These are phyloP conservation scores for Mycogone perniciosa DNA, from an alignment of 2,329 filamentous ascomycete species.

Conservation along the genomic window DNA sequence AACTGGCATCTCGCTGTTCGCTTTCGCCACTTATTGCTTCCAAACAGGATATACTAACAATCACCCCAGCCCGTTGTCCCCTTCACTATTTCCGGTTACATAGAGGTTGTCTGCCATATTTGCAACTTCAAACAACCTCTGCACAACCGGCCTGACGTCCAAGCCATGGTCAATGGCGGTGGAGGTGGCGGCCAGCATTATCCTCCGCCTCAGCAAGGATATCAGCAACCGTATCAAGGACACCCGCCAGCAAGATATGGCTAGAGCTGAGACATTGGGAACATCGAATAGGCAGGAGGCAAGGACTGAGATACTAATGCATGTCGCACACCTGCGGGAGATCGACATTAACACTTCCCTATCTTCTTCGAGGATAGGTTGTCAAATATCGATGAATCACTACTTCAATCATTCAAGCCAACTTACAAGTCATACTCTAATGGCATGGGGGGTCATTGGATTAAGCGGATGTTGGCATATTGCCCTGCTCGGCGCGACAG, in stretches of 20 bases:
- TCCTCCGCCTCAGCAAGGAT: constrained; percentile 20
- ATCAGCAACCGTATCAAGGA: constrained; percentile 4
- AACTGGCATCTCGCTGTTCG: not conserved
- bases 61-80: constrained; percentile 58
- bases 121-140: constrained; percentile 70
- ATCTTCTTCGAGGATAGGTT: not conserved
- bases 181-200: constrained; percentile 21
- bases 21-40: too few species aligned
- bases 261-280: not conserved
- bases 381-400: too few species aligned
- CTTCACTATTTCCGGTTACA: constrained; percentile 59
- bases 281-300: not conserved
- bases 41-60: too few species aligned
- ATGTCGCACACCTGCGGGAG: not conserved
- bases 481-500: too few species aligned
- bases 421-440: not conserved
- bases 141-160: constrained; percentile 49
- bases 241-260: constrained; percentile 7
- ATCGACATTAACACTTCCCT: not conserved
- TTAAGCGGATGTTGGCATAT: too few species aligned
- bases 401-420: not conserved
- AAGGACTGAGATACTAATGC: too few species aligned
- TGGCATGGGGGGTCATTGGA: too few species aligned
- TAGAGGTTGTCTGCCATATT: constrained; percentile 66
- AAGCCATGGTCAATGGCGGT: constrained; percentile 43